These are phyloP conservation scores for Pichia pseudocactophila DNA, from an alignment of 805 yeast genomes.

Conservation along the genomic window DNA sequence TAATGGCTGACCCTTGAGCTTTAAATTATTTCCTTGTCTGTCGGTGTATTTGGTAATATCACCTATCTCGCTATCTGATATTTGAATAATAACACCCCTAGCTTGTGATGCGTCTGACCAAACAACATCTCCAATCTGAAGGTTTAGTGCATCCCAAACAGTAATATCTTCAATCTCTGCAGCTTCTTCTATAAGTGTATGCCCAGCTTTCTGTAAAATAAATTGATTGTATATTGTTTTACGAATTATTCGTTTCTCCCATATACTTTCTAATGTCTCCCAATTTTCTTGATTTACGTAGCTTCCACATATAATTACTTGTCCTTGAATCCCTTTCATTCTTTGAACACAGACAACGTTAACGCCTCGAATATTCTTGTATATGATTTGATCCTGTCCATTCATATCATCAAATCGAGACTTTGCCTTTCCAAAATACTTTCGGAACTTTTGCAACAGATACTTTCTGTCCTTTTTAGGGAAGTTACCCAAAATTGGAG, in stretches of 20 bases:
- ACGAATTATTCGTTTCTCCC: neutral
- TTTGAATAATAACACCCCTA: constrained; percentile 4
- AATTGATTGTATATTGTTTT: neutral
- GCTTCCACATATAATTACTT: constrained; percentile 8
- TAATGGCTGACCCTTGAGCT: constrained; percentile 2
- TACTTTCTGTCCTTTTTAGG: neutral
- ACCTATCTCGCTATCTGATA: constrained; percentile 1
- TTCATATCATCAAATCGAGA: constrained; percentile 6
- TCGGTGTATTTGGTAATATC: neutral
- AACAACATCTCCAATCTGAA: constrained; percentile 7
- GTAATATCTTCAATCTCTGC: neutral
- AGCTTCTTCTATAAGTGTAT: neutral
- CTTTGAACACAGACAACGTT: constrained; percentile 6
- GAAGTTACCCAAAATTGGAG: neutral
- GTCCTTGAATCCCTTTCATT: constrained; percentile 3
- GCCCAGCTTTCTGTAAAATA: neutral
- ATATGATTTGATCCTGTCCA: constrained; percentile 7
- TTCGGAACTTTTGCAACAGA: neutral
- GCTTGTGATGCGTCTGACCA: constrained; percentile 10
- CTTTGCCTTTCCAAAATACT: neutral
- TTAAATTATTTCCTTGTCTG: neutral
- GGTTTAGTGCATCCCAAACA: constrained; percentile 3
- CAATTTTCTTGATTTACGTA: constrained; percentile 1
- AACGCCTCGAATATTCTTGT: neutral
- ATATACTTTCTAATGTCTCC: neutral